Evolutionary conservation across 23 red algal genomes (phyloP).

Genomic region (Gracilariopsis chorda): DNA sequence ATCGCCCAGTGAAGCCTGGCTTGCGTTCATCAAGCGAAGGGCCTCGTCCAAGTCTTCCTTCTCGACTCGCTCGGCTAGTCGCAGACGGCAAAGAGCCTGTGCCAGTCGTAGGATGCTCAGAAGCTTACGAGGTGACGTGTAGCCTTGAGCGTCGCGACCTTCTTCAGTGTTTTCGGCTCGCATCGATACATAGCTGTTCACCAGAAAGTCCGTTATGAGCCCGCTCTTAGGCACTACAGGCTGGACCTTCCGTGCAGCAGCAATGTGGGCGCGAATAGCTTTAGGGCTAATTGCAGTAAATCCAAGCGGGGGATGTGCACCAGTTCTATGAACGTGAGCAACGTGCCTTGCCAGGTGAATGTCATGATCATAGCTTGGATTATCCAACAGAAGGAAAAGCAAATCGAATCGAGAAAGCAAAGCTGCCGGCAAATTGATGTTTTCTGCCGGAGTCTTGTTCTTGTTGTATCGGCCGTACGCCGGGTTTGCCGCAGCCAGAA

Average conservation of each 20-base stretch:
- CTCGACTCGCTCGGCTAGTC: conserved; percentile 54
- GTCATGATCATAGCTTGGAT: conserved; percentile 67
- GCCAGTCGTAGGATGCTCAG: conserved; percentile 91
- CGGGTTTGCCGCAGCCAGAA: conserved; percentile 96
- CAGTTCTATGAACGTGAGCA: conserved; percentile 91
- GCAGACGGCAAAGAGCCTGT: conserved; percentile 90
- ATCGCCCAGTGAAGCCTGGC: conserved; percentile 67
- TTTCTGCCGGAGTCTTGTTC: conserved; percentile 79
- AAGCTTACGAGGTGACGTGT: conserved; percentile 88
- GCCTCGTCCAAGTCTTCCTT: conserved; percentile 94
- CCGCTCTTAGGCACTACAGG: conserved; percentile 76
- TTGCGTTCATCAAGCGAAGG: conserved; percentile 78
- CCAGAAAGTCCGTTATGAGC: conserved; percentile 80
- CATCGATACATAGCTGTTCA: conserved; percentile 93
- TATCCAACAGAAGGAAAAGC: conserved; percentile 94
- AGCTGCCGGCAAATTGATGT: conserved; percentile 98
- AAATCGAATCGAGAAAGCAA: conserved; percentile 98
- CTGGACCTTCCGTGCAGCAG: conserved; percentile 64
- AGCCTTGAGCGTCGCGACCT: conserved; percentile 65
- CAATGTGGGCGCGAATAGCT: conserved; percentile 88
- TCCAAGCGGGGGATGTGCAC: conserved; percentile 73
- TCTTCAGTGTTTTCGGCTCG: conserved; percentile 71
- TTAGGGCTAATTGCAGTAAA: conserved; percentile 56
- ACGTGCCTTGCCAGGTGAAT: conserved; percentile 89
- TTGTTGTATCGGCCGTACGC: conserved; percentile 98